Evolutionary conservation across 1,284 basidiomycete genomes (phyloP), one percentile per base, ranked within the genome.

Genomic region (Wallemia mellicola): DNA sequence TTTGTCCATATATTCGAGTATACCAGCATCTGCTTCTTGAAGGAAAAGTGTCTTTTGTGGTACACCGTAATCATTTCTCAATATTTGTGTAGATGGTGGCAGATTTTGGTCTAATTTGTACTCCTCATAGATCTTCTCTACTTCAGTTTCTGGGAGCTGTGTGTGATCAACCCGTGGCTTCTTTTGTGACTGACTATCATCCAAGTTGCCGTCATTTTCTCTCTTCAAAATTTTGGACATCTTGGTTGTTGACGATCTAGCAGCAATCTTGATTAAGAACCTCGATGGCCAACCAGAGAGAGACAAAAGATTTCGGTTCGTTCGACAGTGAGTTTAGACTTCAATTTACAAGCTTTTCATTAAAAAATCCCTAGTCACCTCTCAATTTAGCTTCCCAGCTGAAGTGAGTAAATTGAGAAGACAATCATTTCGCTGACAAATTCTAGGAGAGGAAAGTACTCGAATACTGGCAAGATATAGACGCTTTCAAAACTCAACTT

Each of bases 401-500:
- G 38, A 48, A n/a, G 38, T 48, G 19, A 48, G 38, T 48, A 11
- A n/a, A 5, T 48, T n/a, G n/a, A 48, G 9, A 17, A 17, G 38
- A 22, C 19, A 22, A 7, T 11, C n/a, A 5, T 48, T 17, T 17
- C 38, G 5, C 38, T 11, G 5, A n/a, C 38, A 48, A 15, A 11
- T n/a, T n/a, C 38, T 15, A 94, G 69, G 92, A 96, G 71, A 82
- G 86, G 68, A 88, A 88, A 67, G 86, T 96, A 62, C 76, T 96
- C 64, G 74, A 77, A 61, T 96, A 81, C 72, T 98, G 94, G 94
- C 76, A 79, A 63, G 88, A 89, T 68, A 98, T 98, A 68, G 87
- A 98, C 74, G 94, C 94, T 60, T 99, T 99, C 73, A 79, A 83
- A 70, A 95, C 91, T 2, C 87, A 84, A 66, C 73, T 95, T 65